Percentiles rank a stretch among this genome's conserved stretches.
These are phyloP conservation scores for Curvularia verruculosa DNA, from an alignment of 2,329 filamentous ascomycete genomes.

Conservation along the genomic window DNA sequence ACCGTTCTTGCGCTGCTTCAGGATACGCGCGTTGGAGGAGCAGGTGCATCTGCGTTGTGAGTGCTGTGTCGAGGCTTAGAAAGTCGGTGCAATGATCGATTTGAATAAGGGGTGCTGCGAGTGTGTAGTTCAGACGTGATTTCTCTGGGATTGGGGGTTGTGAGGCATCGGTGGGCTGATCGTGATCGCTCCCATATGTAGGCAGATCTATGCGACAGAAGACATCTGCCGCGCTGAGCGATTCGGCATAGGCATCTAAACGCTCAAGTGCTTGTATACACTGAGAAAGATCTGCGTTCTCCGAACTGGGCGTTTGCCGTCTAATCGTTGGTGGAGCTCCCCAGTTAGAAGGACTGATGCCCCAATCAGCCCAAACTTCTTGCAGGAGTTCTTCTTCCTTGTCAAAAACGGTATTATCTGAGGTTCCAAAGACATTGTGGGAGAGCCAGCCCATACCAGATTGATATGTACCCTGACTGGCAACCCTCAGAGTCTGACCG, in stretches of 20 bases:
- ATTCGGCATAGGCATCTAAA: constrained; percentile 61
- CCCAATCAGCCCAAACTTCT: constrained; percentile 72
- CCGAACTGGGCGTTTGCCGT: neutral
- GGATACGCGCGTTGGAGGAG: constrained; percentile 25
- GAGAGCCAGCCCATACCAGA: constrained; percentile 77
- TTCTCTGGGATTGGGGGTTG: constrained; percentile 63
- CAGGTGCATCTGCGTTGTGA: constrained; percentile 39
- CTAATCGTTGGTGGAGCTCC: neutral
- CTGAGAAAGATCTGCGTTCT: neutral
- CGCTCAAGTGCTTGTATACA: constrained; percentile 51
- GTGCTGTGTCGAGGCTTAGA: constrained; percentile 45
- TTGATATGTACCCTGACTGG: constrained; percentile 80
- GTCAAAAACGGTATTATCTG: constrained; percentile 48
- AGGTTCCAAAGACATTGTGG: constrained; percentile 61
- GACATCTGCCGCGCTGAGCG: constrained; percentile 70
- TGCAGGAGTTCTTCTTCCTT: constrained; percentile 67
- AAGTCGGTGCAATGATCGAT: constrained; percentile 57
- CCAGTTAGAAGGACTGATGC: constrained; percentile 66
- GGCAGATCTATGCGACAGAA: constrained; percentile 60
- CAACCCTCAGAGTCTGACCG: constrained; percentile 73
- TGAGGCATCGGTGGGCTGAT: constrained; percentile 67
- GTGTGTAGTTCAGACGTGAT: constrained; percentile 60
- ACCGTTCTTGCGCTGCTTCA: neutral
- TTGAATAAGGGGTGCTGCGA: constrained; percentile 61
- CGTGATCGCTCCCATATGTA: constrained; percentile 27